Conservation (phyloP, 768 basidiomycete genomes). For the Phaffia tasmanica region DNA sequence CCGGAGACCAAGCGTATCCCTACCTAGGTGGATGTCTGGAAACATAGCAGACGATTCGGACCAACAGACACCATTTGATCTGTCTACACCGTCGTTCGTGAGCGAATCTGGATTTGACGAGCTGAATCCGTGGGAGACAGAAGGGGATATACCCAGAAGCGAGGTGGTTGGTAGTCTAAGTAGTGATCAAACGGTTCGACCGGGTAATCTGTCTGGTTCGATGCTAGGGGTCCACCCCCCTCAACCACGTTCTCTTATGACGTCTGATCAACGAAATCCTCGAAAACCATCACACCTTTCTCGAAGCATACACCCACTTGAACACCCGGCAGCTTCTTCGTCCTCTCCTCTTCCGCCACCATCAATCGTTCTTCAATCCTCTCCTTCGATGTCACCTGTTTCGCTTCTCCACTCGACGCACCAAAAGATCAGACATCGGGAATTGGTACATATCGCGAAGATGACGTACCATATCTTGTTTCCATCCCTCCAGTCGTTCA, state of each 20-base stretch:
- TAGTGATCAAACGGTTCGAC: background rate
- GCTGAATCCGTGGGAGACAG: constrained; percentile 6
- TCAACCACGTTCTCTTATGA: background rate
- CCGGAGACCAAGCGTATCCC: background rate
- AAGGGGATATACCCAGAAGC: too few species aligned
- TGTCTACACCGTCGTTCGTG: too few species aligned
- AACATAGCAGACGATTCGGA: background rate
- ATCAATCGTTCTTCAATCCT: constrained; percentile 1
- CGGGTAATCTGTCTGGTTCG: background rate
- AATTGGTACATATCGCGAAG: constrained; percentile 5
- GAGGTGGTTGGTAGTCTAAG: background rate
- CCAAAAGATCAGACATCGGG: background rate
- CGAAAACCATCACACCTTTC: background rate
- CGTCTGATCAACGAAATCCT: background rate
- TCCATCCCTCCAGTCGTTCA: constrained; percentile 68
- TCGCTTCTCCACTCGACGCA: constrained; percentile 1
- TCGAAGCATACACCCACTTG: background rate
- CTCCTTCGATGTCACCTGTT: background rate
- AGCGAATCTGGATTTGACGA: background rate
- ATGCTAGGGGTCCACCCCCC: constrained; percentile 2
- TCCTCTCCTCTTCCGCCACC: constrained; percentile 5
- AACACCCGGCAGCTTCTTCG: background rate
- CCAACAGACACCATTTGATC: too few species aligned
- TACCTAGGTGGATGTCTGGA: background rate
- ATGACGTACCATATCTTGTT: constrained; percentile 57